phyloP scores from a whole-genome alignment of 2,329 filamentous ascomycete genomes.

The Colletotrichum noveboracense region DNA sequence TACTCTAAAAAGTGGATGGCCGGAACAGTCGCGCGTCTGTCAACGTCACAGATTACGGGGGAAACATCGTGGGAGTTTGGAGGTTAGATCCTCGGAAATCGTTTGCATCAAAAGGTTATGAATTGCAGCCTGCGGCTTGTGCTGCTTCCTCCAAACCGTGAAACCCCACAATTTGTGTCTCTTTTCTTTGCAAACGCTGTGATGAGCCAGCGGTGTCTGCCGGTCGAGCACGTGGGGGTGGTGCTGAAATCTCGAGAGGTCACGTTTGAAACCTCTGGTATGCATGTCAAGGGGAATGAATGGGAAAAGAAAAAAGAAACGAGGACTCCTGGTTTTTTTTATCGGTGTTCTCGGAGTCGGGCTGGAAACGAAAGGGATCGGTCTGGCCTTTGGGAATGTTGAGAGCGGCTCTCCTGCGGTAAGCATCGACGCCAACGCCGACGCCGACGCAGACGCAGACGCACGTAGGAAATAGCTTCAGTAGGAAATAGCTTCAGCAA shows the following conservation, averaged over 20 bases:
- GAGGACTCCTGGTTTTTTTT: not conserved
- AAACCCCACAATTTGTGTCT: slow-evolving; percentile 2
- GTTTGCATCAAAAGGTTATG: slow-evolving; percentile 46
- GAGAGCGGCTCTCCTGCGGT: slow-evolving; percentile 15
- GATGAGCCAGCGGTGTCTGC: slow-evolving; percentile 19
- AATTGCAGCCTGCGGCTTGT: slow-evolving; percentile 23
- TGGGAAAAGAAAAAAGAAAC: slow-evolving; percentile 1
- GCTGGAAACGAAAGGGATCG: slow-evolving; percentile 13
- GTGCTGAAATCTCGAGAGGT: slow-evolving; percentile 6
- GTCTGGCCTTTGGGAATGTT: slow-evolving; percentile 14
- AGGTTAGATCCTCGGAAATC: slow-evolving; percentile 54
- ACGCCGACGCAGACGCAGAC: not conserved
- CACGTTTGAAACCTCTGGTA: not conserved
- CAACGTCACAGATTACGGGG: slow-evolving; percentile 45
- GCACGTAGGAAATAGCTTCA: slow-evolving; percentile 22
- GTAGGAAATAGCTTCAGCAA: slow-evolving; percentile 23
- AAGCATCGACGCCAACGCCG: slow-evolving; percentile 9
- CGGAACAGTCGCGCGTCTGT: slow-evolving; percentile 44
- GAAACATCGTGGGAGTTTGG: slow-evolving; percentile 49
- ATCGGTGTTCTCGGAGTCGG: not conserved
- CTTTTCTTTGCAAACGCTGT: slow-evolving; percentile 3
- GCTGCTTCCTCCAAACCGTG: slow-evolving; percentile 22
- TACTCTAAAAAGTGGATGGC: slow-evolving; percentile 52
- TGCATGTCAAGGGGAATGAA: slow-evolving; percentile 4
- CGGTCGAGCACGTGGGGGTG: not conserved